Evolutionary conservation across 495 filamentous ascomycete species (phyloP).

Genomic region (Xylona heveae): DNA sequence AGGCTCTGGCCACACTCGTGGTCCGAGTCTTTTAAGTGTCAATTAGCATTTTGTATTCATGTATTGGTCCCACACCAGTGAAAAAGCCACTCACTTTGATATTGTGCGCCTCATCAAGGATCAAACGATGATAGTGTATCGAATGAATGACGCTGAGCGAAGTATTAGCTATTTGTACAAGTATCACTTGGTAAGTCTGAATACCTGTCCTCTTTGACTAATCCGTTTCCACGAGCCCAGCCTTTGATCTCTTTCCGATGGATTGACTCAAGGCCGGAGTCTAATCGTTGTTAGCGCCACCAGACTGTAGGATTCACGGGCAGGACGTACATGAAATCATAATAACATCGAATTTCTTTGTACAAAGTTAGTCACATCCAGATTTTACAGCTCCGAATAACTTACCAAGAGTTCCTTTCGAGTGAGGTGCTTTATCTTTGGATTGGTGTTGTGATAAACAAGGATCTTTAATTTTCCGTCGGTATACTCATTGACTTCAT

Average conservation of each 20-base stretch:
- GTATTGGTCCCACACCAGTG: constrained; percentile 10
- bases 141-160: constrained; percentile 75
- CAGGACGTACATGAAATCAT: constrained; percentile 54
- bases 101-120: constrained; percentile 90
- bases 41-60: not conserved
- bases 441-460: constrained; percentile 71
- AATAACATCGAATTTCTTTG: constrained; percentile 72
- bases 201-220: constrained; percentile 21
- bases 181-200: too few species aligned
- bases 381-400: too few species aligned
- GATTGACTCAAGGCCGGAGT: constrained; percentile 80
- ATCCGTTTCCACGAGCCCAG: constrained; percentile 52
- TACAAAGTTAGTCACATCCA: too few species aligned
- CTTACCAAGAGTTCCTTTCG: constrained; percentile 51
- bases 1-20: constrained; percentile 82
- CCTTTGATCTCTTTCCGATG: constrained; percentile 86
- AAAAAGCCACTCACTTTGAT: constrained; percentile 45
- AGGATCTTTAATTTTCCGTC: constrained; percentile 73
- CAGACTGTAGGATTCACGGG: not conserved
- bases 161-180: too few species aligned
- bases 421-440: constrained; percentile 53
- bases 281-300: constrained; percentile 6
- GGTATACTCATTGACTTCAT: constrained; percentile 82
- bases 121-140: constrained; percentile 71
- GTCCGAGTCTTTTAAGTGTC: constrained; percentile 31